Conservation (phyloP, 2,329 filamentous ascomycete species). For the Dichotomopilus funicola region DNA sequence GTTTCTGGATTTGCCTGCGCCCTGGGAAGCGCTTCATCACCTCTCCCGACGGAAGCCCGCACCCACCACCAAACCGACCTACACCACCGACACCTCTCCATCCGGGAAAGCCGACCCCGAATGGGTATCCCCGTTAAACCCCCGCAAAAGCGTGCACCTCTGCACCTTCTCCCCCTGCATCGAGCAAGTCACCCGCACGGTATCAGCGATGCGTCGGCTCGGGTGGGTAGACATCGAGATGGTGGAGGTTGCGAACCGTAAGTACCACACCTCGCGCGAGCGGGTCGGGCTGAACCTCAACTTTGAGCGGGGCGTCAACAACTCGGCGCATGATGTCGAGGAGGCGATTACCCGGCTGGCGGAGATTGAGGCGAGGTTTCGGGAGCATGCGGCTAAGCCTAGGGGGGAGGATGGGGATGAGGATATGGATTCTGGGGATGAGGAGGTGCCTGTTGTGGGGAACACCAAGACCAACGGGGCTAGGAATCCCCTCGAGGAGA, state of each 20-base stretch:
- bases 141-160: conserved; percentile 64
- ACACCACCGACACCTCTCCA: conserved; percentile 13
- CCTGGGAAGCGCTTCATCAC: conserved; percentile 72
- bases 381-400: conserved; percentile 38
- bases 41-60: conserved; percentile 51
- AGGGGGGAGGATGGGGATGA: conserved; percentile 26
- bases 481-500: conserved; percentile 23
- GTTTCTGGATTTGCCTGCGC: conserved; percentile 74
- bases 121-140: conserved; percentile 61
- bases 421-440: conserved; percentile 12
- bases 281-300: conserved; percentile 62
- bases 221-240: conserved; percentile 92
- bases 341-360: conserved; percentile 71
- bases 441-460: conserved; percentile 23
- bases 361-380: conserved; percentile 64
- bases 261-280: conserved; percentile 76
- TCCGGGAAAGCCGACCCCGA: conserved; percentile 22
- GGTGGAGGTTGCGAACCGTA: conserved; percentile 78
- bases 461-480: conserved; percentile 26
- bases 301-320: conserved; percentile 63
- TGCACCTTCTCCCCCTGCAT: conserved; percentile 97
- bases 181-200: conserved; percentile 85
- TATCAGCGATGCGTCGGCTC: conserved; percentile 69
- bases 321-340: conserved; percentile 64
- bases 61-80: conserved; percentile 7